Evolutionary conservation across 176 grass and related monocot species (phyloP), one percentile per base, ranked within the genome.

Genomic region (Dendrocalamus sinicus): DNA sequence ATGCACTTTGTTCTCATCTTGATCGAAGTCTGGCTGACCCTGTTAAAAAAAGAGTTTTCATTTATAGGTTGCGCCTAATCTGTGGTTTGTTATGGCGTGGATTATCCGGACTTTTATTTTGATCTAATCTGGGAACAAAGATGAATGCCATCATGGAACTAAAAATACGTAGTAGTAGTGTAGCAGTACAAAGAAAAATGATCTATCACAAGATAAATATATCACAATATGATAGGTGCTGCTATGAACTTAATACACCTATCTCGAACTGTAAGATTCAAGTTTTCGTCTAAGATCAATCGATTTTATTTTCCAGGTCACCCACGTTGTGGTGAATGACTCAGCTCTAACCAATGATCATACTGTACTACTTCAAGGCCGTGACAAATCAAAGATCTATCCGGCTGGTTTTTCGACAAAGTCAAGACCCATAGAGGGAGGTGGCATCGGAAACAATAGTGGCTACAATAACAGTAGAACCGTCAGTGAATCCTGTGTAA

Each of bases 311-410:
- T 41, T 45, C 24, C 84, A 89, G 82, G 72, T 6, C 7, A 12
- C 43, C 58, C 43, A 61, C 81, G 58, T 51, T 3, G 26, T 8
- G 0, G 80, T 73, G 86, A 75, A 79, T 9, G 67, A 80, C 12
- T 73, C 84, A 7, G 58, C 68, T 45, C 12, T 5, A 11, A 70
- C 44, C 43, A 77, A 65, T 69, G 81, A 86, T 50, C 78, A 57
- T 1, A 28, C 6, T 22, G 24, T 48, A 32, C 68, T 70, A 10
- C 44, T 88, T 47, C 88, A 86, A 57, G 85, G 30, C 53, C 51
- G 69, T 4, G 50, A n/a, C 71, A 40, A 41, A 30, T 46, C 83
- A 2, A 74, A 35, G 12, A 23, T 39, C 43, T 12, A n/a, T 23
- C n/a, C 45, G n/a, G 55, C 35, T 46, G 74, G 1, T 44, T 72